Conservation (phyloP, 2,329 filamentous ascomycete genomes). For the Trichothecium roseum region DNA sequence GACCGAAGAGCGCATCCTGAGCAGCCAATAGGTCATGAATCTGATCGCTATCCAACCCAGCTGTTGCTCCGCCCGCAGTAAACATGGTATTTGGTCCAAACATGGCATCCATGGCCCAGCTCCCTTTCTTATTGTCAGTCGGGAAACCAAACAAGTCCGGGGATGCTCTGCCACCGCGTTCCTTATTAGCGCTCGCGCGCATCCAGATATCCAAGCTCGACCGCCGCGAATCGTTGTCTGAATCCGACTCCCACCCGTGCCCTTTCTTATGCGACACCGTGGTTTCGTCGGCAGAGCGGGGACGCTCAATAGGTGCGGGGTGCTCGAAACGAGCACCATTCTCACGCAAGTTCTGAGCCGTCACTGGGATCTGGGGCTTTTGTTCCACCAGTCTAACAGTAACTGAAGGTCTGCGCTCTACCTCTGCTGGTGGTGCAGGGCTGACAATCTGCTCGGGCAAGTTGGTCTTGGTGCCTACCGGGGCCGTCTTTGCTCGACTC, state of each 20-base stretch:
- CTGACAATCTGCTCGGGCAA: neutral
- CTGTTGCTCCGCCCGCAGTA: conserved; percentile 12
- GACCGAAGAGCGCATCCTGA: conserved; percentile 26
- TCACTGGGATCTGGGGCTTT: neutral
- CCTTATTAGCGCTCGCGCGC: conserved; percentile 29
- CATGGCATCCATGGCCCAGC: conserved; percentile 39
- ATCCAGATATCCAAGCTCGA: conserved; percentile 50
- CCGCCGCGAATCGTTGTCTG: conserved; percentile 31
- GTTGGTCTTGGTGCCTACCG: neutral
- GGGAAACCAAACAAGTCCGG: conserved; percentile 48
- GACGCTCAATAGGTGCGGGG: conserved; percentile 21
- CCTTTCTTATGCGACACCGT: conserved; percentile 27
- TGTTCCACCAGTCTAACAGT: neutral
- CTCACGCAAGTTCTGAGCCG: neutral
- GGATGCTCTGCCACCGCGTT: conserved; percentile 21
- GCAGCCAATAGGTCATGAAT: conserved; percentile 34
- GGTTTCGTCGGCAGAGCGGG: conserved; percentile 36
- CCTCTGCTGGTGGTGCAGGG: neutral
- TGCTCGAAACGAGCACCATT: neutral
- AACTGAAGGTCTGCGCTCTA: neutral
- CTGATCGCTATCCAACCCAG: conserved; percentile 24
- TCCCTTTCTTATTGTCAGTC: conserved; percentile 18
- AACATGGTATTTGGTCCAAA: conserved; percentile 23
- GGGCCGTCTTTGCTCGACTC: neutral
- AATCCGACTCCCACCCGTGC: conserved; percentile 33